A percentile compares a stretch with the other conserved stretches of the same genome.
phyloP scores from a whole-genome alignment of 176 grass and related monocot genomes.

The Panicum miliaceum region DNA sequence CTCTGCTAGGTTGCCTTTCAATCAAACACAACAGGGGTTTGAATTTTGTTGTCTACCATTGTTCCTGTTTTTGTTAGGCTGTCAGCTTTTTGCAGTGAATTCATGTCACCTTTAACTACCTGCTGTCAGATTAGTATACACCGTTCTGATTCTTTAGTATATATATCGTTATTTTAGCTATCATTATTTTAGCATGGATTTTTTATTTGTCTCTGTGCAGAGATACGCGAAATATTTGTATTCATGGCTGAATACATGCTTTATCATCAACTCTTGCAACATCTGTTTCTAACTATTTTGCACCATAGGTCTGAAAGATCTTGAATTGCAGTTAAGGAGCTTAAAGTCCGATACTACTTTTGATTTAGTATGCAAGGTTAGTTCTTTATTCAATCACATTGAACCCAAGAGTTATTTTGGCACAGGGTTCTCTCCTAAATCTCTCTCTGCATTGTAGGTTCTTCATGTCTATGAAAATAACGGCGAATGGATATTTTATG shows the following conservation, averaged over 20 bases:
- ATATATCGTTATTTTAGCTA: constrained; percentile 18
- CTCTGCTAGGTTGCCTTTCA: not conserved
- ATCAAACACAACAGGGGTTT: not conserved
- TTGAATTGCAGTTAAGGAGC: constrained; percentile 56
- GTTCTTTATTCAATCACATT: constrained; percentile 35
- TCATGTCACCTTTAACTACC: constrained; percentile 13
- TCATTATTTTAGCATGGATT: constrained; percentile 14
- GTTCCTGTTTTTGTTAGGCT: not conserved
- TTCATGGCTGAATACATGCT: constrained; percentile 12
- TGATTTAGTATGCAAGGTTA: constrained; percentile 90
- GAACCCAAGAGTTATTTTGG: constrained; percentile 30
- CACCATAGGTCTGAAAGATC: constrained; percentile 58
- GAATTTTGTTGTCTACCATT: not conserved
- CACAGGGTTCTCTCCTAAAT: not conserved
- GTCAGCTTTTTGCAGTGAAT: not conserved
- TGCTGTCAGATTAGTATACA: not conserved
- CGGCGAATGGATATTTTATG: constrained; percentile 62
- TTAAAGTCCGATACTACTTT: constrained; percentile 58
- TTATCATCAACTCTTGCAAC: constrained; percentile 21
- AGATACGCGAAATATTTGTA: constrained; percentile 36
- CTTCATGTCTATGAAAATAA: constrained; percentile 68
- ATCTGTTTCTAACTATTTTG: constrained; percentile 43
- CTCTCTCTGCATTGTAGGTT: constrained; percentile 63
- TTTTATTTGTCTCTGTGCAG: constrained; percentile 5
- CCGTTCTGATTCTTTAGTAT: not conserved